These are phyloP conservation scores for Lathyrus sativus DNA, from an alignment of 306 rosid species.

Conservation along the genomic window DNA sequence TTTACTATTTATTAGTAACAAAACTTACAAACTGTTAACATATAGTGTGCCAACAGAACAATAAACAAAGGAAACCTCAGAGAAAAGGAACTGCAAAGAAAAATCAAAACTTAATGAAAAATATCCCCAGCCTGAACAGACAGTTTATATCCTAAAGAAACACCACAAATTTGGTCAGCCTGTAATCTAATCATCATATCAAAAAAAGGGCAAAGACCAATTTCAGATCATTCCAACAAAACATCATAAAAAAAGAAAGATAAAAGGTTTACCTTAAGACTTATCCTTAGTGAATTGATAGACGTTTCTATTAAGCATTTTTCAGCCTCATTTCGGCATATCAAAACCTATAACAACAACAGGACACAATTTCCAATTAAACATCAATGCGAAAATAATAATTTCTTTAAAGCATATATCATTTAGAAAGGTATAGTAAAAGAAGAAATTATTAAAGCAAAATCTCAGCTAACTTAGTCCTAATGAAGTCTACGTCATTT, in stretches of 20 bases:
- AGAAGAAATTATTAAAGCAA: background rate
- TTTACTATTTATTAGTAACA: background rate
- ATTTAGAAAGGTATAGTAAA: conserved; percentile 1
- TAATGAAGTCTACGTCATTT: too few relatives aligned
- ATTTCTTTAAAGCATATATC: background rate
- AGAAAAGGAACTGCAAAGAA: conserved; percentile 6
- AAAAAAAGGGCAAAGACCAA: conserved; percentile 18
- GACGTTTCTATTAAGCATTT: conserved; percentile 96
- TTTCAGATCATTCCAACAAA: conserved; percentile 32
- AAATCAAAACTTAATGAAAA: conserved; percentile 4
- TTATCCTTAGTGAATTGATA: conserved; percentile 88
- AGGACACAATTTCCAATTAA: conserved; percentile 14
- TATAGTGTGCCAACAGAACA: background rate
- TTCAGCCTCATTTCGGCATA: conserved; percentile 94
- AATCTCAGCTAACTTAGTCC: background rate
- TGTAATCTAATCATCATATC: conserved; percentile 17
- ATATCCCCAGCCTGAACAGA: background rate
- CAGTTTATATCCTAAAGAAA: conserved; percentile 11
- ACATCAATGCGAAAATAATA: conserved; percentile 14
- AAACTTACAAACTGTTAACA: conserved; percentile 3
- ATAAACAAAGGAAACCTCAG: conserved; percentile 3
- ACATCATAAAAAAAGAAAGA: background rate
- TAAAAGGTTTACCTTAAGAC: conserved; percentile 73
- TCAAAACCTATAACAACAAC: conserved; percentile 70
- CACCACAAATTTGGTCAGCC: conserved; percentile 1